These are phyloP conservation scores for Stropharia rugosoannulata DNA, from an alignment of 768 basidiomycete species.

Conservation along the genomic window DNA sequence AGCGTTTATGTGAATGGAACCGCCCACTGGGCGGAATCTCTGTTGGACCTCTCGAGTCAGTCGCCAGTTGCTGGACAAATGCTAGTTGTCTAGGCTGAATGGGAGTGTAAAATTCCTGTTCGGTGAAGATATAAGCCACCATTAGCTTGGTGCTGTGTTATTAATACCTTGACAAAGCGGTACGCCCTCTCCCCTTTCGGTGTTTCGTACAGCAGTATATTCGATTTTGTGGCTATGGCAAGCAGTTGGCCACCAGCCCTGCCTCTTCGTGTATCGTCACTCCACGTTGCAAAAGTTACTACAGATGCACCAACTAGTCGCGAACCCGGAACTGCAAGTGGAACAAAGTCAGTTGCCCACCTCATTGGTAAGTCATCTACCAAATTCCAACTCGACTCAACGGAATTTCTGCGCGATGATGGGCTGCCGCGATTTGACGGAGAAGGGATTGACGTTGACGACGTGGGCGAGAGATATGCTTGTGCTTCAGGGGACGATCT, in stretches of 20 bases:
- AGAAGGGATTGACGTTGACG: slow-evolving; percentile 16
- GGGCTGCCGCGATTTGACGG: slow-evolving; percentile 35
- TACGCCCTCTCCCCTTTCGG: slow-evolving; percentile 83
- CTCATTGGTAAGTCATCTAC: slow-evolving; percentile 72
- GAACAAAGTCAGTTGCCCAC: slow-evolving; percentile 88
- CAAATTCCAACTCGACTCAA: slow-evolving; percentile 67
- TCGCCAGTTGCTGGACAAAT: slow-evolving; percentile 69
- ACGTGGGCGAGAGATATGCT: neutral
- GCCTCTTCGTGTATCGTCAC: slow-evolving; percentile 48
- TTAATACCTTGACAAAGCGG: slow-evolving; percentile 70
- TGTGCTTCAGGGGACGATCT: neutral
- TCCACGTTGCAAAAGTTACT: slow-evolving; percentile 68
- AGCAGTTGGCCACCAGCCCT: slow-evolving; percentile 52
- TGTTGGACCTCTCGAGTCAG: slow-evolving; percentile 41
- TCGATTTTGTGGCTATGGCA: slow-evolving; percentile 73
- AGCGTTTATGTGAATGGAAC: slow-evolving; percentile 38
- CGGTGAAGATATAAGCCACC: neutral
- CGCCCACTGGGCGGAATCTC: slow-evolving; percentile 28
- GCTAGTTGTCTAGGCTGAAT: slow-evolving; percentile 60
- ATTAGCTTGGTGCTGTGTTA: slow-evolving; percentile 7
- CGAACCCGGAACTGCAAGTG: slow-evolving; percentile 68
- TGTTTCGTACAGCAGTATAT: slow-evolving; percentile 77
- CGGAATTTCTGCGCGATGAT: slow-evolving; percentile 31
- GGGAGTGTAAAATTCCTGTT: slow-evolving; percentile 84
- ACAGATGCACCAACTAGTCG: slow-evolving; percentile 59